phyloP scores from a whole-genome alignment of 176 grass and related monocot genomes.

The Aegilops umbellulata region DNA sequence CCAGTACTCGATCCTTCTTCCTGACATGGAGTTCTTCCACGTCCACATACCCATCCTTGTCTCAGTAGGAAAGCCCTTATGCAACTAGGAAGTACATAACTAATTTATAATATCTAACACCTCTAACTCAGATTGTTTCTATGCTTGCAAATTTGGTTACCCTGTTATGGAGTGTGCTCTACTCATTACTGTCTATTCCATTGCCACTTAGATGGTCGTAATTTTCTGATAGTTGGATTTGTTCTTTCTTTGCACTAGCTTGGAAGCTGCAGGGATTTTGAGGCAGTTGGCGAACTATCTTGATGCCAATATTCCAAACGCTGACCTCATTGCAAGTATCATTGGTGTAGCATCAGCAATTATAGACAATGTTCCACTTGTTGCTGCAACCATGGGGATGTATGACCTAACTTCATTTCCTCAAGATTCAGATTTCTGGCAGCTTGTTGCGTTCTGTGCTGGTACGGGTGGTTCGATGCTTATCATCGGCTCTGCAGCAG shows the following conservation, averaged over 20 bases:
- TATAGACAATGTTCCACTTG: conserved; percentile 96
- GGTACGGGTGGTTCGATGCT: conserved; percentile 97
- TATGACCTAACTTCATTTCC: conserved; percentile 86
- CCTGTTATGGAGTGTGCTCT: not conserved
- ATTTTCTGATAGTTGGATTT: conserved; percentile 26
- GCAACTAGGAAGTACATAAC: not conserved
- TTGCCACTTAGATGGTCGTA: conserved; percentile 12
- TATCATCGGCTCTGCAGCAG: conserved; percentile 94
- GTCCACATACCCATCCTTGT: not conserved
- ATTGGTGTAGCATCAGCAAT: conserved; percentile 87
- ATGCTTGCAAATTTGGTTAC: too few species aligned
- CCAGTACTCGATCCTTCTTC: not conserved
- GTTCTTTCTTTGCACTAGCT: conserved; percentile 41
- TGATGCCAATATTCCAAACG: conserved; percentile 75
- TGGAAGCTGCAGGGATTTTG: conserved; percentile 94
- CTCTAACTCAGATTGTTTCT: not conserved
- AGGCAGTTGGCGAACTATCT: conserved; percentile 90
- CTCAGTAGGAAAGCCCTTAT: not conserved
- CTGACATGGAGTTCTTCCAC: not conserved
- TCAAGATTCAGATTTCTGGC: conserved; percentile 95
- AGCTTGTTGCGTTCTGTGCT: conserved; percentile 91
- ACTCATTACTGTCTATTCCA: not conserved
- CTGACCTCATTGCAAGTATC: conserved; percentile 78
- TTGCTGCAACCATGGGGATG: conserved; percentile 97
- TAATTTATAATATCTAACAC: not conserved